Evolutionary conservation across 2,329 filamentous ascomycete genomes (phyloP).

Genomic region (Hypomyces rosellus): DNA sequence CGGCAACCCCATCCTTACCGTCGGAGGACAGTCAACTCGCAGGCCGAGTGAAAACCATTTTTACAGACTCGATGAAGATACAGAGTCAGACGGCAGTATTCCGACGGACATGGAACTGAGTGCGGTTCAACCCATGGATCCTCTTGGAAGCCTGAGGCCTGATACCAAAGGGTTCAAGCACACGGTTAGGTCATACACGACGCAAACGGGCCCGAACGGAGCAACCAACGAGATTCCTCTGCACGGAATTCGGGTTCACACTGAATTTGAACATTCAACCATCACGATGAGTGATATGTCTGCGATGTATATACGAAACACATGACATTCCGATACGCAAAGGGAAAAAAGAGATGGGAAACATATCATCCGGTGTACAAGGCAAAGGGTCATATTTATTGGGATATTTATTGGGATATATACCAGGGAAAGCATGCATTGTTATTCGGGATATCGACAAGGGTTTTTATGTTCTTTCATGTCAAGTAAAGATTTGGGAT

Average conservation of each 20-base stretch:
- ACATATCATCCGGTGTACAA: too few species aligned
- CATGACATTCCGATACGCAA: too few species aligned
- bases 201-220: constrained; percentile 19
- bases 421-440: too few species aligned
- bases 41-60: constrained; percentile 21
- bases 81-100: constrained; percentile 18
- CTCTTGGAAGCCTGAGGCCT: constrained; percentile 24
- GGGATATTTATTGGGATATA: too few species aligned
- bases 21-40: constrained; percentile 14
- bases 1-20: neutral
- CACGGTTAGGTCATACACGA: constrained; percentile 25
- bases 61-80: constrained; percentile 30
- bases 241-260: constrained; percentile 33
- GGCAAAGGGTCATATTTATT: too few species aligned
- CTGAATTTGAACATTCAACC: constrained; percentile 26
- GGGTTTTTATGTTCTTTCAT: too few species aligned
- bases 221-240: constrained; percentile 33
- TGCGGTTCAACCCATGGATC: neutral
- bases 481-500: too few species aligned
- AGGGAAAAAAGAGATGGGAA: too few species aligned
- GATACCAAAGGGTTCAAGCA: constrained; percentile 26
- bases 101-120: neutral
- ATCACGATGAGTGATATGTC: too few species aligned
- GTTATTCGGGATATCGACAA: too few species aligned
- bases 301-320: too few species aligned